phyloP scores from a whole-genome alignment of 352 stramenopile genomes.

The Peronosclerospora sorghi region DNA sequence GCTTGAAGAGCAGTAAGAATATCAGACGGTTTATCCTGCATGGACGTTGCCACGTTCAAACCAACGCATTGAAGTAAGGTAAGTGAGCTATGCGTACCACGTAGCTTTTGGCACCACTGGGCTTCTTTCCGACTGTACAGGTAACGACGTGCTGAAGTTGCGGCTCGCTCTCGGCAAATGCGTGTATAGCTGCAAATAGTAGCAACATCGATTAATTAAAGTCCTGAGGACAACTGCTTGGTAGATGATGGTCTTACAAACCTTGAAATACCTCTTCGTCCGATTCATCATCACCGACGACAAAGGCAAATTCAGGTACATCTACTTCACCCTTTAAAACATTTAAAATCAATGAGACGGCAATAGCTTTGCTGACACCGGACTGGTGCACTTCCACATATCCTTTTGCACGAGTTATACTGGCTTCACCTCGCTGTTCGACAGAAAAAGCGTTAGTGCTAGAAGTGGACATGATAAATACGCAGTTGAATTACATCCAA shows the following conservation, averaged over 20 bases:
- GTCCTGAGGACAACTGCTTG: not conserved
- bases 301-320: conserved; percentile 90
- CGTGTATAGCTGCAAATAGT: conserved; percentile 27
- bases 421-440: conserved; percentile 44
- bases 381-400: conserved; percentile 71
- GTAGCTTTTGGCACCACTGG: conserved; percentile 91
- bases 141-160: conserved; percentile 73
- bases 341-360: conserved; percentile 40
- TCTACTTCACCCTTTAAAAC: conserved; percentile 45
- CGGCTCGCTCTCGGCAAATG: conserved; percentile 25
- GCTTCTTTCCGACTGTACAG: conserved; percentile 96
- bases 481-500: conserved; percentile 45
- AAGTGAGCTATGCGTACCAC: conserved; percentile 35
- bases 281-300: conserved; percentile 95
- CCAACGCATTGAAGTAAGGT: not conserved
- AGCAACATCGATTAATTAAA: too few species aligned
- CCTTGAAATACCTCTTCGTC: conserved; percentile 88
- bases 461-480: not conserved
- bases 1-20: conserved; percentile 41
- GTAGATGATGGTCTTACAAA: conserved; percentile 7
- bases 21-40: conserved; percentile 44
- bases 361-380: conserved; percentile 53
- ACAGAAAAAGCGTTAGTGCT: not conserved
- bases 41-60: too few species aligned
- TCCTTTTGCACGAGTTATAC: conserved; percentile 44